Evolutionary conservation across 805 yeast genomes (phyloP).

Genomic region (Ogataea chonburiensis): DNA sequence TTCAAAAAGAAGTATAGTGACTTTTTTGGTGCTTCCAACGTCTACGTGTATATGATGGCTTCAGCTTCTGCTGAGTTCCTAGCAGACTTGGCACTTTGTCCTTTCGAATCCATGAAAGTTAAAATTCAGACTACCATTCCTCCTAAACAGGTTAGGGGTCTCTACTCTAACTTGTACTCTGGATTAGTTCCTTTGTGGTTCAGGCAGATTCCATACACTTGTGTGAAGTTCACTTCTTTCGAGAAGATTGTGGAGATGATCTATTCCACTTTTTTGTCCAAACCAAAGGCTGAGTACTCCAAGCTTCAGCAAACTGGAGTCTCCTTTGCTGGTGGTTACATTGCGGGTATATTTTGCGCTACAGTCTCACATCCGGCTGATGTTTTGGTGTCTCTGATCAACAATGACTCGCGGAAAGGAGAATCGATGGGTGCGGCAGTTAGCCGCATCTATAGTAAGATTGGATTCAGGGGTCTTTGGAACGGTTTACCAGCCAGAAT

Average conservation of each 20-base stretch:
- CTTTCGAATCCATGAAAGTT: conserved; percentile 93
- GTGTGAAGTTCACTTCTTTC: conserved; percentile 94
- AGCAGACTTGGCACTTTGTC: conserved; percentile 89
- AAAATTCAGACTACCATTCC: conserved; percentile 92
- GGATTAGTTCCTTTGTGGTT: conserved; percentile 93
- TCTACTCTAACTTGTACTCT: conserved; percentile 69
- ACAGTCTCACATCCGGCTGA: conserved; percentile 98
- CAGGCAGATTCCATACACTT: conserved; percentile 97
- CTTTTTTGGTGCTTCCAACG: conserved; percentile 65
- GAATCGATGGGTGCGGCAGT: conserved; percentile 71
- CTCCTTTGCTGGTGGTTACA: conserved; percentile 91
- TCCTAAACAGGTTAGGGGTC: conserved; percentile 64
- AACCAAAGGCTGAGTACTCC: conserved; percentile 68
- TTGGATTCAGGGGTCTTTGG: conserved; percentile 93
- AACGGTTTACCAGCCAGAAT: conserved; percentile 93
- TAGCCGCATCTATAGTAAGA: conserved; percentile 69
- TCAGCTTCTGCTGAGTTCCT: conserved; percentile 93
- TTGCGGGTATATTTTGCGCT: conserved; percentile 97
- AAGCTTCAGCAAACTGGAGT: conserved; percentile 86
- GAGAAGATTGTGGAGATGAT: conserved; percentile 86
- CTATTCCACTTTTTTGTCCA: conserved; percentile 64
- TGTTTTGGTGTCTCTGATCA: conserved; percentile 93
- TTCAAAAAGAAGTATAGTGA: conserved; percentile 80
- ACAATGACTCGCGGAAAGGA: conserved; percentile 61
- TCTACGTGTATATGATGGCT: conserved; percentile 75